Evolutionary conservation across 2,329 filamentous ascomycete species (phyloP).

Genomic region (Aspergillus quadrilineatus): DNA sequence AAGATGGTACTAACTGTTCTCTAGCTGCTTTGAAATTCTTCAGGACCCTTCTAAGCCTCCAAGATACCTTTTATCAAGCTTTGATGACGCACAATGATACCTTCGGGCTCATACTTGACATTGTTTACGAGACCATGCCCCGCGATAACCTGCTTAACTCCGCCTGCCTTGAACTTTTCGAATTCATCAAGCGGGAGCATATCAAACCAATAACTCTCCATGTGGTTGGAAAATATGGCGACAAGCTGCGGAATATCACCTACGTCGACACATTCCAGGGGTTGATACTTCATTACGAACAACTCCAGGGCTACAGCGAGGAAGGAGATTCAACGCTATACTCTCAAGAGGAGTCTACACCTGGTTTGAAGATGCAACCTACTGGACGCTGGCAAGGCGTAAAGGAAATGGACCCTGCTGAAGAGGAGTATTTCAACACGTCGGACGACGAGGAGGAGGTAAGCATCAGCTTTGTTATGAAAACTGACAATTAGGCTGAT

Average conservation of each 20-base stretch:
- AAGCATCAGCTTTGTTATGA: constrained; percentile 9
- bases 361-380: constrained; percentile 44
- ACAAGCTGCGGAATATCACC: constrained; percentile 70
- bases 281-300: constrained; percentile 74
- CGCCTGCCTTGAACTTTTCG: constrained; percentile 89
- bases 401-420: constrained; percentile 78
- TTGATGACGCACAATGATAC: constrained; percentile 79
- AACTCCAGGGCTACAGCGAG: constrained; percentile 66
- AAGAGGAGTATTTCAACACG: constrained; percentile 92
- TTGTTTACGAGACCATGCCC: constrained; percentile 81
- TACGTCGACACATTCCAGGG: constrained; percentile 83
- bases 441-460: constrained; percentile 80
- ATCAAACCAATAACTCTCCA: constrained; percentile 80
- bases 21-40: constrained; percentile 89
- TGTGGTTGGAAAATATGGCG: constrained; percentile 78
- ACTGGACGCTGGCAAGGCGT: constrained; percentile 68
- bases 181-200: constrained; percentile 79
- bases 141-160: constrained; percentile 92
- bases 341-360: constrained; percentile 66
- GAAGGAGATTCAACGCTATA: constrained; percentile 66
- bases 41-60: constrained; percentile 76
- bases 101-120: constrained; percentile 79
- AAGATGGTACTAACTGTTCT: background rate
- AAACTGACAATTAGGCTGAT: constrained; percentile 1
- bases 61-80: constrained; percentile 88